Evolutionary conservation across 2,329 filamentous ascomycete species (phyloP), one percentile per base, ranked within the genome.

Genomic region (Aspergillus ruber): DNA sequence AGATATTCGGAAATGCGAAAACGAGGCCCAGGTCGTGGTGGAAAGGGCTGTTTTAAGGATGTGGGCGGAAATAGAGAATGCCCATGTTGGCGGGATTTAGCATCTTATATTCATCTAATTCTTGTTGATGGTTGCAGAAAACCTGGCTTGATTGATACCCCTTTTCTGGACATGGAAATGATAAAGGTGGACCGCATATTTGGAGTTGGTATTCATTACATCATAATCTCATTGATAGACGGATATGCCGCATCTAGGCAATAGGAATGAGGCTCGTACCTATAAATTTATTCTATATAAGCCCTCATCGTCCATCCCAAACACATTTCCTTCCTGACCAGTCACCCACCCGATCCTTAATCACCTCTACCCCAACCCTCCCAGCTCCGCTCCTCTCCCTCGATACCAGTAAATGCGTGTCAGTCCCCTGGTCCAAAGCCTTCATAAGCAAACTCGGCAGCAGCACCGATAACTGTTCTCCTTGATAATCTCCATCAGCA

Each of bases 11-110:
- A 65, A 60, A 47, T 70, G 65, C 49, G 68, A 72, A 51, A 59
- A 61, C 29, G 68, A 72, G 50, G 69, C 69, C 15, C 65, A 65
- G 41, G 63, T 64, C 7, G 61, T 74, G 29, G 66, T 67, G n/a
- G 70, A 73, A 47, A 59, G 71, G 36, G 68, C 70, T n/a, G 66
- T 73, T 44, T 57, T 75, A 39, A 60, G 70, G 39, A 65, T 65
- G 51, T 69, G 69, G 60, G 68, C 68, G 44, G 62, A 66, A 44
- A 59, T 51, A 44, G 62, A 63, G 33, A 62, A 61, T 40, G 48
- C 51, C 15, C 55, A 56, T 44, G 46, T 50, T 45, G 49, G 53
- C 29, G 40, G 52, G 42, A 47, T 12, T 20, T 48, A 13, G 39
- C n/a, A 18, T 15, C n/a, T 25, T 29, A 12, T 41, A 20, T 48